Evolutionary conservation across 148 eudicot genomes (phyloP).

Genomic region (Diospyros kaki): DNA sequence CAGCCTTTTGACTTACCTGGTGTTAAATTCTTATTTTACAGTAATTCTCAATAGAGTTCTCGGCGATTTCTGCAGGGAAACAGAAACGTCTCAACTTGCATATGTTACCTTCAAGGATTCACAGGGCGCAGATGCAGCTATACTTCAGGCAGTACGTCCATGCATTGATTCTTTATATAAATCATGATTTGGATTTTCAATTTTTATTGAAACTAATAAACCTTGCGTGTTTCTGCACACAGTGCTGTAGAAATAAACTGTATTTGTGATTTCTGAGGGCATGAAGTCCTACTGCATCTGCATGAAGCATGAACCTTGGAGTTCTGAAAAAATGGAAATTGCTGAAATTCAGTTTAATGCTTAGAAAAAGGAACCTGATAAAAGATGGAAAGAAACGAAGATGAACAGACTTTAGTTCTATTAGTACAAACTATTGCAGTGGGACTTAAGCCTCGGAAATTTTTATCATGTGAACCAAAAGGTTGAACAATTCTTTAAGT

Average conservation of each 20-base stretch:
- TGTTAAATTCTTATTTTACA: not conserved
- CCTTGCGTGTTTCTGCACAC: not conserved
- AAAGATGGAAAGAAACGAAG: not conserved
- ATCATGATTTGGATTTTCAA: not conserved
- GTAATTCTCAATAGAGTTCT: not conserved
- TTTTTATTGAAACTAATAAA: not conserved
- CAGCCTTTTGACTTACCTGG: not conserved
- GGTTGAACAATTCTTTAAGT: not conserved
- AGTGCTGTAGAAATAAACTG: not conserved
- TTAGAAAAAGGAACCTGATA: not conserved
- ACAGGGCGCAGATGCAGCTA: conserved; percentile 56
- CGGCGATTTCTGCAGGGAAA: conserved; percentile 29
- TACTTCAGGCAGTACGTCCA: conserved; percentile 38
- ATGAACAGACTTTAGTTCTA: not conserved
- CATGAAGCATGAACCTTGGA: not conserved
- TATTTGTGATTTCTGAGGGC: not conserved
- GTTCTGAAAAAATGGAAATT: not conserved
- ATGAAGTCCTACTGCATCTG: not conserved
- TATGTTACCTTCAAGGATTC: conserved; percentile 48
- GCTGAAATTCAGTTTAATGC: not conserved
- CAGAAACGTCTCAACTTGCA: conserved; percentile 32
- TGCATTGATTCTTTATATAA: not conserved
- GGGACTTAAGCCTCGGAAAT: not conserved
- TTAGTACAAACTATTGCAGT: too few relatives aligned
- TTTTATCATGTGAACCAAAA: not conserved